Evolutionary conservation across 139 green algal genomes (phyloP), one percentile per base, ranked within the genome.

Genomic region (Coelastrella sp.): DNA sequence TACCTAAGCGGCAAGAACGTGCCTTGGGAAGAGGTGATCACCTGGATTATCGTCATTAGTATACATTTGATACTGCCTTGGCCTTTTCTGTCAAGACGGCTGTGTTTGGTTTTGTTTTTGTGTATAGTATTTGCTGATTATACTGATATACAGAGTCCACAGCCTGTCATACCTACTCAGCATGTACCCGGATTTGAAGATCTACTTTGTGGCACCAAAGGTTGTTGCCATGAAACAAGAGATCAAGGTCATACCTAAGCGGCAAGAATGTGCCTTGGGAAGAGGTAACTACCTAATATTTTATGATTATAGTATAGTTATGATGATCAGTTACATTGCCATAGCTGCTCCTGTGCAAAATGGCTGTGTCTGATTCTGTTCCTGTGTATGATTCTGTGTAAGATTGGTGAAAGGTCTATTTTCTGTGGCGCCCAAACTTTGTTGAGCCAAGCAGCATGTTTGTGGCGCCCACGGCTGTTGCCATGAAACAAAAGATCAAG

Each of bases 401-500:
- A 3, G 98, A 97, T 90, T n/a, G n/a, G n/a, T n/a, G n/a, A n/a
- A n/a, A n/a, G n/a, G n/a, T n/a, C n/a, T n/a, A n/a, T n/a, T n/a
- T n/a, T n/a, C n/a, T n/a, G n/a, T n/a, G n/a, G n/a, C n/a, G n/a
- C n/a, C n/a, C n/a, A n/a, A n/a, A n/a, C n/a, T n/a, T n/a, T n/a
- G n/a, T n/a, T n/a, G n/a, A n/a, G n/a, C 88, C 99, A 32, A 94
- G 99, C 57, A 96, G 96, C 75, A 97, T 98, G 95, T 99, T 99
- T 92, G 97, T 99, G 23, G 97, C 98, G 16, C 98, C 98, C 5
- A 68, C 22, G 64, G 80, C 98, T 47, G 97, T 98, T 32, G 92
- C 89, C 47, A 99, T 99, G 98, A 97, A 97, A 90, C 95, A 98
- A 32, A 97, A 99, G 94, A 99, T 99, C 92, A 99, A 99, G 91